Conservation (phyloP, 2,329 filamentous ascomycete species). For the Fusarium coffeatum region DNA sequence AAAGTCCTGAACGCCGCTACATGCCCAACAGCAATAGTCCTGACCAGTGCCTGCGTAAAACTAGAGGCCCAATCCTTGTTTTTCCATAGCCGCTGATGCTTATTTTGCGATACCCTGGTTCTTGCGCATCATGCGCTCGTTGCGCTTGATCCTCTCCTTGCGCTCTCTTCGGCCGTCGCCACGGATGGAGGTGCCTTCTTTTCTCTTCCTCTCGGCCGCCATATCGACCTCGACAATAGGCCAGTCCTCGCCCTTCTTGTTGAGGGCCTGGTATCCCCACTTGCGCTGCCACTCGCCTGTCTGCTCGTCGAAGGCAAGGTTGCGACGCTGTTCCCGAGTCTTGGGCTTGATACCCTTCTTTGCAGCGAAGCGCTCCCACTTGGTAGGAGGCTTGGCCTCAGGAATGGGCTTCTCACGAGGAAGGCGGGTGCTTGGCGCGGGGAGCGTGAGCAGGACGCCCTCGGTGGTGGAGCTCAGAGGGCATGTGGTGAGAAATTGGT, state of each 20-base stretch:
- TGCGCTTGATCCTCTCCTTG: constrained; percentile 76
- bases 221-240: constrained; percentile 87
- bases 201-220: constrained; percentile 72
- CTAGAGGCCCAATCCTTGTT: constrained; percentile 7
- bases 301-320: constrained; percentile 86
- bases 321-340: constrained; percentile 77
- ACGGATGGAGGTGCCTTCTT: constrained; percentile 70
- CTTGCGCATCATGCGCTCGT: constrained; percentile 75
- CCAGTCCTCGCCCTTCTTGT: constrained; percentile 88
- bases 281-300: constrained; percentile 90
- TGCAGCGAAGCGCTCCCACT: constrained; percentile 95
- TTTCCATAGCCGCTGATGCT: constrained; percentile 15
- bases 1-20: constrained; percentile 48
- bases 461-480: constrained; percentile 75
- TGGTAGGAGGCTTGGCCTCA: constrained; percentile 82
- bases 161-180: constrained; percentile 73
- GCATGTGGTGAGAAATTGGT: constrained; percentile 92
- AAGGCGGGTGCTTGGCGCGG: constrained; percentile 74
- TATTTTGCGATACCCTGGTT: constrained; percentile 63
- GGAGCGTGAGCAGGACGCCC: constrained; percentile 83
- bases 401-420: constrained; percentile 95
- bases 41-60: constrained; percentile 20
- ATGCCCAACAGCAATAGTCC: constrained; percentile 37
- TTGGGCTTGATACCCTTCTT: constrained; percentile 97
- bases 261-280: constrained; percentile 94